Conservation (phyloP, 2,329 filamentous ascomycete genomes). For the Shiraia bambusicola region DNA sequence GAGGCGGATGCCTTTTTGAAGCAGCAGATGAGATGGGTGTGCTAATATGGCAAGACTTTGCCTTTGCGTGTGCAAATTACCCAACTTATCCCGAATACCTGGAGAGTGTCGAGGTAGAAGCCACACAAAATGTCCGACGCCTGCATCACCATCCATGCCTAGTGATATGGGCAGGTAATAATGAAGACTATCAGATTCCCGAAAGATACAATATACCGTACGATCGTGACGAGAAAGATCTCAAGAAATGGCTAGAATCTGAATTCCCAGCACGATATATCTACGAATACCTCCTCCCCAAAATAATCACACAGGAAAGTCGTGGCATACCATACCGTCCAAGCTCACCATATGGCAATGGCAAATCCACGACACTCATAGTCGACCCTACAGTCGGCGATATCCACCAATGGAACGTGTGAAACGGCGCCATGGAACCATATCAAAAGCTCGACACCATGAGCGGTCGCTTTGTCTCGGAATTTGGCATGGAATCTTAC, state of each 20-base stretch:
- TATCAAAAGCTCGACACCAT: conserved; percentile 82
- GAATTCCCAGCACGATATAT: conserved; percentile 91
- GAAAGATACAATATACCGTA: conserved; percentile 74
- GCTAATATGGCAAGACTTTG: conserved; percentile 84
- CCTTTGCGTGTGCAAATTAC: conserved; percentile 66
- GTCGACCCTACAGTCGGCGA: conserved; percentile 75
- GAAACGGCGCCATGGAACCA: conserved; percentile 90
- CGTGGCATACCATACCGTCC: conserved; percentile 72
- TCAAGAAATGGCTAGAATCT: conserved; percentile 80
- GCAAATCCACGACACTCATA: conserved; percentile 57
- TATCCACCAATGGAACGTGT: conserved; percentile 94
- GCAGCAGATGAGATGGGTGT: conserved; percentile 76
- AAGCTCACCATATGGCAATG: conserved; percentile 80
- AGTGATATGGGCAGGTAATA: conserved; percentile 88
- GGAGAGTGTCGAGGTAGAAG: conserved; percentile 52
- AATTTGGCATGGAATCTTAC: conserved; percentile 94
- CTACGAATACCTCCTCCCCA: conserved; percentile 76
- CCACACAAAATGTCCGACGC: conserved; percentile 63
- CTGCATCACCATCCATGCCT: conserved; percentile 84
- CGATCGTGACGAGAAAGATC: conserved; percentile 73
- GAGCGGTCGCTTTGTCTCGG: conserved; percentile 86
- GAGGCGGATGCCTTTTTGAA: conserved; percentile 71
- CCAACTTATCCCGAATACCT: conserved; percentile 66
- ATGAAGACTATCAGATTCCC: conserved; percentile 88
- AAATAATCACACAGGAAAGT: conserved; percentile 66